Percentiles rank a stretch among this genome's conserved stretches.
Evolutionary conservation across 1,284 basidiomycete genomes (phyloP).

Genomic region (Ceratobasidium sp.): DNA sequence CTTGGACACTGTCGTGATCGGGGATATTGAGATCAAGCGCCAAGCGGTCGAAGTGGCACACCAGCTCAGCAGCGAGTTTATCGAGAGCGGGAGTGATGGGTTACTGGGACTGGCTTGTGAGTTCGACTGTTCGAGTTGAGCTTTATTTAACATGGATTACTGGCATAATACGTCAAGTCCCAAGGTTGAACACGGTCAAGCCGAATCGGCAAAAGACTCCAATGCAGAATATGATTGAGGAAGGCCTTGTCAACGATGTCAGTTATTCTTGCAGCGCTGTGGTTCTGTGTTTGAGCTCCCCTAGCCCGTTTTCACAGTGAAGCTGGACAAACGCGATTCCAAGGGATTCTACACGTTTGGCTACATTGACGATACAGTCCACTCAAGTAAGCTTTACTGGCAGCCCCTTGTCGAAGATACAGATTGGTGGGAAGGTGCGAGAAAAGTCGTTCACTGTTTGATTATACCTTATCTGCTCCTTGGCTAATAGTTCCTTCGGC

Average conservation of each 20-base stretch:
- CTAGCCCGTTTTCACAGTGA: conserved; percentile 41
- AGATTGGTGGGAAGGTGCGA: conserved; percentile 36
- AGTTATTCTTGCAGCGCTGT: background rate
- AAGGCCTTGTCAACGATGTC: conserved; percentile 37
- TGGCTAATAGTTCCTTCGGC: conserved; percentile 24
- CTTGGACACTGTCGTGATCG: conserved; percentile 37
- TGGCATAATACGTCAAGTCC: background rate
- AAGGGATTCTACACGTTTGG: conserved; percentile 42
- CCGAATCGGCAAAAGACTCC: conserved; percentile 40
- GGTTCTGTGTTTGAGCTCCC: background rate
- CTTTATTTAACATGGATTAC: background rate
- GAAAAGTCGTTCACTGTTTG: too few species aligned
- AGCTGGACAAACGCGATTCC: conserved; percentile 41
- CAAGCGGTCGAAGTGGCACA: conserved; percentile 41
- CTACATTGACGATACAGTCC: conserved; percentile 32
- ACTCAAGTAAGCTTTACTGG: conserved; percentile 23
- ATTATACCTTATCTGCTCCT: too few species aligned
- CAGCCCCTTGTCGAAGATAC: conserved; percentile 15
- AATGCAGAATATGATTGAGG: conserved; percentile 41
- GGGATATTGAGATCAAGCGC: conserved; percentile 32
- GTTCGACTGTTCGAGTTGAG: too few species aligned
- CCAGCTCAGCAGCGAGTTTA: conserved; percentile 36
- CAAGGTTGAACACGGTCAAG: conserved; percentile 38
- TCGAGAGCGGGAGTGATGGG: conserved; percentile 39
- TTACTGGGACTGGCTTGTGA: conserved; percentile 40